A percentile compares a stretch with the other conserved stretches of the same genome.
Conservation (phyloP, 768 basidiomycete genomes). For the Lentinula aciculospora region DNA sequence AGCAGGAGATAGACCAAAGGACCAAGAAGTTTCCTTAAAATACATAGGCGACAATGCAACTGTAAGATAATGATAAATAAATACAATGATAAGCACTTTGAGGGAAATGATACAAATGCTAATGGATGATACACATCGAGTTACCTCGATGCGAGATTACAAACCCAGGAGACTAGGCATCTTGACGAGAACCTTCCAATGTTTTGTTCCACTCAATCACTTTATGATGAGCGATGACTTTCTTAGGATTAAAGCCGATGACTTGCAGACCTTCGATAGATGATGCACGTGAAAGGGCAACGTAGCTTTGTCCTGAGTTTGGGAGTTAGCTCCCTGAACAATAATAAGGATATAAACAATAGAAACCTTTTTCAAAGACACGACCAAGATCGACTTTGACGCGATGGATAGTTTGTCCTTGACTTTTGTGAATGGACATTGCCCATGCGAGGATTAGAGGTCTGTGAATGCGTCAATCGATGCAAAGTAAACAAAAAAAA, state of each 20-base stretch:
- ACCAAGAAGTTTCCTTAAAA: too few species aligned
- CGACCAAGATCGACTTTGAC: slow-evolving; percentile 75
- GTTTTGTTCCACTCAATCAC: slow-evolving; percentile 8
- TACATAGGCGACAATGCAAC: too few species aligned
- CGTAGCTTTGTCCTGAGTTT: slow-evolving; percentile 37
- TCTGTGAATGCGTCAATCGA: slow-evolving; percentile 16
- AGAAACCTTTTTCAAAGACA: slow-evolving; percentile 64
- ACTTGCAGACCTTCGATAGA: slow-evolving; percentile 51
- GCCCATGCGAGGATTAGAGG: slow-evolving; percentile 76
- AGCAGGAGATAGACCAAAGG: too few species aligned
- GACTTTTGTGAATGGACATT: slow-evolving; percentile 80
- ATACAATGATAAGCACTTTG: too few species aligned
- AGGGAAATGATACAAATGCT: not conserved
- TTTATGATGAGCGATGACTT: slow-evolving; percentile 24
- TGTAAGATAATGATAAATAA: not conserved
- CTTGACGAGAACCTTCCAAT: not conserved
- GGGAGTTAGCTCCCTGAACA: not conserved
- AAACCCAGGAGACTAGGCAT: not conserved
- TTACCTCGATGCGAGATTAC: too few species aligned
- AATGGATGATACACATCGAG: not conserved
- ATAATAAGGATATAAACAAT: not conserved
- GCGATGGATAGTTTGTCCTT: slow-evolving; percentile 75
- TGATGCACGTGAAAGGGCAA: slow-evolving; percentile 47
- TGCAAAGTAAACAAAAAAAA: not conserved
- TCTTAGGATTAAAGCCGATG: slow-evolving; percentile 45